Conservation (phyloP, 2,329 filamentous ascomycete species). For the Trichoderma sp. region DNA sequence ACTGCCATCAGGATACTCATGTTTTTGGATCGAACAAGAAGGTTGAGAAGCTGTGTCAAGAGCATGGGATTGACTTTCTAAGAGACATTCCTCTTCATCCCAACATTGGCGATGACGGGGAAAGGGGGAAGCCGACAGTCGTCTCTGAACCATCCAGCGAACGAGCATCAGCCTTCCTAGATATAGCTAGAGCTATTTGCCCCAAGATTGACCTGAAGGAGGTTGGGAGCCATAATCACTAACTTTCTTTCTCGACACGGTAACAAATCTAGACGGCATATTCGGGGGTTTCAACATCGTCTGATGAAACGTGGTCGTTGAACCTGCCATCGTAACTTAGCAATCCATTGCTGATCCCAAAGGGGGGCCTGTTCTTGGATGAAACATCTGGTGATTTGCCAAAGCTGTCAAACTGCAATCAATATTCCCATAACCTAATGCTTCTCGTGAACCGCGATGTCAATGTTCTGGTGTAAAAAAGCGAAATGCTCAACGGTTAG, state of each 20-base stretch:
- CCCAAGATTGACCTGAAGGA: slow-evolving; percentile 41
- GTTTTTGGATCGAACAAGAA: slow-evolving; percentile 70
- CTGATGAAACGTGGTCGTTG: slow-evolving; percentile 15
- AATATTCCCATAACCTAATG: slow-evolving; percentile 13
- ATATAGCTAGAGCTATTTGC: slow-evolving; percentile 60
- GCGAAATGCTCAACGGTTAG: slow-evolving; percentile 38
- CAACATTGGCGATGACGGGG: slow-evolving; percentile 81
- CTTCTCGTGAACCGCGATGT: slow-evolving; percentile 19
- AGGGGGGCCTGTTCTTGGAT: slow-evolving; percentile 12
- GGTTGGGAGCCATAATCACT: neutral
- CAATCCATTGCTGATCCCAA: slow-evolving; percentile 17
- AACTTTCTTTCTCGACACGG: neutral
- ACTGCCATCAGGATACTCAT: slow-evolving; percentile 70
- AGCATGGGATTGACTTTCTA: slow-evolving; percentile 74
- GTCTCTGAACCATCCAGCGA: slow-evolving; percentile 78
- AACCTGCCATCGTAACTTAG: slow-evolving; percentile 22
- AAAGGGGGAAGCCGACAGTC: slow-evolving; percentile 84
- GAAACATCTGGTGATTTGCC: slow-evolving; percentile 8
- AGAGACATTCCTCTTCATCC: slow-evolving; percentile 88
- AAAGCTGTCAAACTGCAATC: neutral
- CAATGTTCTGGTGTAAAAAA: slow-evolving; percentile 18
- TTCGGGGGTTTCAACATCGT: neutral
- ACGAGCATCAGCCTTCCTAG: slow-evolving; percentile 68
- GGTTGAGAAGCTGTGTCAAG: slow-evolving; percentile 66
- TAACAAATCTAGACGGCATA: neutral